Conservation (phyloP, 345 rosid genomes). For the Streptanthus diversifolius region DNA sequence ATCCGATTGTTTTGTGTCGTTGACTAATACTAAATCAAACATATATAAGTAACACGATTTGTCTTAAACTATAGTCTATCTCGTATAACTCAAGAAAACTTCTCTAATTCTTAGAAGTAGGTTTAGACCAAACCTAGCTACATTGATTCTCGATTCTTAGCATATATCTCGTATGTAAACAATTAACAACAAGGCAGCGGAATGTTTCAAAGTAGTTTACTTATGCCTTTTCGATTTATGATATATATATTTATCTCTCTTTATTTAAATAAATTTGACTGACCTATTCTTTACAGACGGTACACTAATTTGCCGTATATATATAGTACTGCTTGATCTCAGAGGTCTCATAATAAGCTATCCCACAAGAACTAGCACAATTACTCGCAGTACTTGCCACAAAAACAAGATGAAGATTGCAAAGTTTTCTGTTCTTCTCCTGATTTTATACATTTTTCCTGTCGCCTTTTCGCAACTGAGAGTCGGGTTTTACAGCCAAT, state of each 20-base stretch:
- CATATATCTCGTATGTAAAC: background rate
- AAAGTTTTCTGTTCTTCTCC: conserved; percentile 3
- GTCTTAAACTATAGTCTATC: background rate
- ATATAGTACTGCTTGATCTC: background rate
- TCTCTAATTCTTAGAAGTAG: background rate
- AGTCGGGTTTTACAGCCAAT: conserved; percentile 14
- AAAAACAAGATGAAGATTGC: conserved; percentile 11
- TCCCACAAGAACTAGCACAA: conserved; percentile 2
- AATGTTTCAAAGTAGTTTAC: conserved; percentile 29
- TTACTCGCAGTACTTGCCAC: background rate
- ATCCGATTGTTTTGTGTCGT: background rate
- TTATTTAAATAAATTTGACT: conserved; percentile 1
- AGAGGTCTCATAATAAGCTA: conserved; percentile 12
- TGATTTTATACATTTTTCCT: conserved; percentile 3
- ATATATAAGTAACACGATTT: background rate
- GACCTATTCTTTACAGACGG: conserved; percentile 3
- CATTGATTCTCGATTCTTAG: background rate
- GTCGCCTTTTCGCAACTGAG: conserved; percentile 5
- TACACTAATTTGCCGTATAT: background rate
- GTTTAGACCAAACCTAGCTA: background rate
- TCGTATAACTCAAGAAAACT: background rate
- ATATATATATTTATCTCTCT: background rate
- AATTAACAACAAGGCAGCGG: background rate
- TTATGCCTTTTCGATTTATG: background rate
- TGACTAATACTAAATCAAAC: conserved; percentile 9